Conservation (phyloP, 2,329 filamentous ascomycete species). For the Phyllosticta capitalensis region DNA sequence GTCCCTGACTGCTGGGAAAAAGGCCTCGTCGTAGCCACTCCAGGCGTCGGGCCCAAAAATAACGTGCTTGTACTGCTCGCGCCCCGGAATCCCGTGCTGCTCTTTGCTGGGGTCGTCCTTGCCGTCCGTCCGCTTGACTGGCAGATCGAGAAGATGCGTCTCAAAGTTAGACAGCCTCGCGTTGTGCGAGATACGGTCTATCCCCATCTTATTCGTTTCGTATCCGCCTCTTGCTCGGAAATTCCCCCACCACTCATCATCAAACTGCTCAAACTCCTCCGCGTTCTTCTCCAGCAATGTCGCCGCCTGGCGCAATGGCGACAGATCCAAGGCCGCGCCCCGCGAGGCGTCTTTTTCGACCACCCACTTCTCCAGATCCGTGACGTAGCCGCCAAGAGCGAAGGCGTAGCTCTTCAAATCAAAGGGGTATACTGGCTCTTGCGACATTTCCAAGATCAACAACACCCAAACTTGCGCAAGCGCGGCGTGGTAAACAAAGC, state of each 20-base stretch:
- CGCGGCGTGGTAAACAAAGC: constrained; percentile 68
- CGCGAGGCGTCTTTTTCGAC: constrained; percentile 35
- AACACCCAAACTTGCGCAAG: constrained; percentile 73
- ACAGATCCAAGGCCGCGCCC: constrained; percentile 39
- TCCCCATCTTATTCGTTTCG: constrained; percentile 60
- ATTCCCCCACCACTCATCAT: constrained; percentile 62
- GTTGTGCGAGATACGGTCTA: constrained; percentile 67
- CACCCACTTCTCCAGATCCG: constrained; percentile 57
- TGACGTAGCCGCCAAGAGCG: constrained; percentile 54
- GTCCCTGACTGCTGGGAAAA: constrained; percentile 80
- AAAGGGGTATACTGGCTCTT: constrained; percentile 72
- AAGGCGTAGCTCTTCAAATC: constrained; percentile 66
- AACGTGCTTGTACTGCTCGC: constrained; percentile 89
- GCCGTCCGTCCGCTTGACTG: constrained; percentile 35
- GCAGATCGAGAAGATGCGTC: constrained; percentile 68
- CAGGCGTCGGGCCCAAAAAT: constrained; percentile 77
- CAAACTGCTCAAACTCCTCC: constrained; percentile 63
- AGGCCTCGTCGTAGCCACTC: constrained; percentile 57
- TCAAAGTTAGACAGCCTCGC: constrained; percentile 73
- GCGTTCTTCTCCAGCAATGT: constrained; percentile 51
- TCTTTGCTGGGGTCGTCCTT: constrained; percentile 19
- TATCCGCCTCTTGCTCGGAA: constrained; percentile 42
- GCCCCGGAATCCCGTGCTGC: constrained; percentile 61
- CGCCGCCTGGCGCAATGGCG: constrained; percentile 54
- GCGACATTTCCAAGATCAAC: constrained; percentile 75